Percentiles rank a stretch among this genome's conserved stretches.
phyloP scores from a whole-genome alignment of 257 asterid species.

The Plantago major region DNA sequence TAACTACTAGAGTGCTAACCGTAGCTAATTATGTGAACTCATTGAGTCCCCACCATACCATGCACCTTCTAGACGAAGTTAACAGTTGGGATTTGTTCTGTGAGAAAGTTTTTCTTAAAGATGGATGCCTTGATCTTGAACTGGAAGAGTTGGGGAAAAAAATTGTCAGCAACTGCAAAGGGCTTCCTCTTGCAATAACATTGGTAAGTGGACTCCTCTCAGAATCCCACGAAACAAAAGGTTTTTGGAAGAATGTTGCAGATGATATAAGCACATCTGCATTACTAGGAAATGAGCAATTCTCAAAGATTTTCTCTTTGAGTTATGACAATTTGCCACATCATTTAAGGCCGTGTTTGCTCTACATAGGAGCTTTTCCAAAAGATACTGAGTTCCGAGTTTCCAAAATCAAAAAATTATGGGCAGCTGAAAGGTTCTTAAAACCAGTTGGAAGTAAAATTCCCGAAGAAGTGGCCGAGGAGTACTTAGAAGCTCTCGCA shows the following conservation, averaged over 20 bases:
- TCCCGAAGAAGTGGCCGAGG: conserved; percentile 22
- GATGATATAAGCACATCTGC: neutral
- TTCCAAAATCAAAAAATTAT: conserved; percentile 15
- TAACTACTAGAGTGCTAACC: conserved; percentile 13
- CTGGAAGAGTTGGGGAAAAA: neutral
- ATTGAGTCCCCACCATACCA: neutral
- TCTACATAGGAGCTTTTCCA: too few species aligned
- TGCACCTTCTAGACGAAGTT: conserved; percentile 7
- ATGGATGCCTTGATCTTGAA: neutral
- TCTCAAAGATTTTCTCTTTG: neutral
- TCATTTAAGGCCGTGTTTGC: conserved; percentile 16
- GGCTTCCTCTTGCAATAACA: conserved; percentile 8
- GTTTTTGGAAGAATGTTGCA: conserved; percentile 8
- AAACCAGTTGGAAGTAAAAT: conserved; percentile 1
- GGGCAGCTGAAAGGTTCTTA: conserved; percentile 27
- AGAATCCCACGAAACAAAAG: neutral
- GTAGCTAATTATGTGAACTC: conserved; percentile 5
- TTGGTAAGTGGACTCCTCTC: conserved; percentile 1
- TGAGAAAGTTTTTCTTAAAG: neutral
- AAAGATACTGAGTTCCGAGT: conserved; percentile 9
- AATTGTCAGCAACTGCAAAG: neutral
- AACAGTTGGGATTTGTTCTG: conserved; percentile 17
- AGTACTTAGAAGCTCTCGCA: conserved; percentile 13
- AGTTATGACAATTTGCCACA: conserved; percentile 27
- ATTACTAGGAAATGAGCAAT: neutral